Conservation (phyloP, 2,329 filamentous ascomycete species). For the Paraconiothyrium brasiliense region DNA sequence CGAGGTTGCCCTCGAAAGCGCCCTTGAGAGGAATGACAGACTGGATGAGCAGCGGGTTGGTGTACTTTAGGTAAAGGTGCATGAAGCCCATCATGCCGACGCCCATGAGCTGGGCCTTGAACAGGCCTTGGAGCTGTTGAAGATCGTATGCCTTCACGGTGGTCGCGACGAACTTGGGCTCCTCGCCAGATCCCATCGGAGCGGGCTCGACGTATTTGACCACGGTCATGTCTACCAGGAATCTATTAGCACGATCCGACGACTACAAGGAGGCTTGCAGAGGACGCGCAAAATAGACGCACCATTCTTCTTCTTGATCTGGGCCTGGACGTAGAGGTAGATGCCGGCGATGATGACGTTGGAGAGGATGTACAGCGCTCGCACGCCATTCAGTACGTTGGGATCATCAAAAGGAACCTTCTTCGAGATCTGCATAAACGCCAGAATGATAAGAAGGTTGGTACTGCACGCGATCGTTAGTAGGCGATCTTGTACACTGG, state of each 20-base stretch:
- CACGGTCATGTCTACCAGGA: conserved; percentile 81
- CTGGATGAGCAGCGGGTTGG: conserved; percentile 98
- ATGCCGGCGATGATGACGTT: conserved; percentile 85
- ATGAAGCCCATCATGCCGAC: conserved; percentile 98
- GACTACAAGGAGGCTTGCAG: neutral
- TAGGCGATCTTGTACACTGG: conserved; percentile 20
- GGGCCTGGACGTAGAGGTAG: conserved; percentile 83
- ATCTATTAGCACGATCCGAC: conserved; percentile 28
- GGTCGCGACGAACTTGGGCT: conserved; percentile 95
- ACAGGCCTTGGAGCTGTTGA: conserved; percentile 81
- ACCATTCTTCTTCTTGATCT: conserved; percentile 99
- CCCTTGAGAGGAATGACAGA: conserved; percentile 97
- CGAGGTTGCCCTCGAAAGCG: conserved; percentile 91
- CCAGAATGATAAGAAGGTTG: conserved; percentile 53
- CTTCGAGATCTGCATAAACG: conserved; percentile 99
- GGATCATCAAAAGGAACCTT: conserved; percentile 93
- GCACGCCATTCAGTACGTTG: conserved; percentile 71
- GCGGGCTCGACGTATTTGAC: conserved; percentile 98
- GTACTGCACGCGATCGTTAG: conserved; percentile 41
- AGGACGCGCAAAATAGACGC: conserved; percentile 44
- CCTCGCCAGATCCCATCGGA: conserved; percentile 90
- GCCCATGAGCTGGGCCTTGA: conserved; percentile 94
- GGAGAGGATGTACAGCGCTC: conserved; percentile 71
- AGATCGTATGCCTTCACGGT: conserved; percentile 96
- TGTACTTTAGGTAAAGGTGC: conserved; percentile 99